phyloP scores from a whole-genome alignment of 257 asterid species.

The Catharanthus roseus region DNA sequence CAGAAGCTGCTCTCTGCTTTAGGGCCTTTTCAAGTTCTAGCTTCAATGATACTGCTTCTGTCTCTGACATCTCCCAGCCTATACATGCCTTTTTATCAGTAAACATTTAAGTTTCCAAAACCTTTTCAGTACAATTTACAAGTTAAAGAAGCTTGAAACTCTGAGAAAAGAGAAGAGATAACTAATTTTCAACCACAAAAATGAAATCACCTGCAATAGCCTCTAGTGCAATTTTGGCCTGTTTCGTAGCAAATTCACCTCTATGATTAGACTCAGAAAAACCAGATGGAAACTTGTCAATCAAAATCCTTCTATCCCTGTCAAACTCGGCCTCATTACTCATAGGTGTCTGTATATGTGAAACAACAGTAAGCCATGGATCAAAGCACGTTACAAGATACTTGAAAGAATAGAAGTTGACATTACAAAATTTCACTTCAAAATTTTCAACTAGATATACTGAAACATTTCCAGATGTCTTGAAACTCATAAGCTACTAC shows the following conservation, averaged over 20 bases:
- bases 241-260: conserved; percentile 56
- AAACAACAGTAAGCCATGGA: conserved; percentile 13
- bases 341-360: conserved; percentile 43
- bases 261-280: conserved; percentile 57
- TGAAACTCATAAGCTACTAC: not conserved
- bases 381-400: not conserved
- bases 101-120: not conserved
- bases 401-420: conserved; percentile 1
- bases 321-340: conserved; percentile 53
- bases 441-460: not conserved
- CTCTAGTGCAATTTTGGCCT: conserved; percentile 79
- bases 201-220: conserved; percentile 65
- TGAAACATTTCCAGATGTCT: not conserved
- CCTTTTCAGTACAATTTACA: not conserved
- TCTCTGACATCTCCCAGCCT: conserved; percentile 89
- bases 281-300: conserved; percentile 61
- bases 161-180: not conserved
- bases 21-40: conserved; percentile 55
- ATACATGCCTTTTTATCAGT: conserved; percentile 10
- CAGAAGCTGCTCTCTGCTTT: conserved; percentile 47
- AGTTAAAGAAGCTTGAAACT: not conserved
- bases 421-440: not conserved
- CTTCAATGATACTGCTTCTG: conserved; percentile 53
- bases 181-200: not conserved
- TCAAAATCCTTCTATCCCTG: conserved; percentile 43